Evolutionary conservation across 1,284 basidiomycete genomes (phyloP).

Genomic region (Ustilago curta): DNA sequence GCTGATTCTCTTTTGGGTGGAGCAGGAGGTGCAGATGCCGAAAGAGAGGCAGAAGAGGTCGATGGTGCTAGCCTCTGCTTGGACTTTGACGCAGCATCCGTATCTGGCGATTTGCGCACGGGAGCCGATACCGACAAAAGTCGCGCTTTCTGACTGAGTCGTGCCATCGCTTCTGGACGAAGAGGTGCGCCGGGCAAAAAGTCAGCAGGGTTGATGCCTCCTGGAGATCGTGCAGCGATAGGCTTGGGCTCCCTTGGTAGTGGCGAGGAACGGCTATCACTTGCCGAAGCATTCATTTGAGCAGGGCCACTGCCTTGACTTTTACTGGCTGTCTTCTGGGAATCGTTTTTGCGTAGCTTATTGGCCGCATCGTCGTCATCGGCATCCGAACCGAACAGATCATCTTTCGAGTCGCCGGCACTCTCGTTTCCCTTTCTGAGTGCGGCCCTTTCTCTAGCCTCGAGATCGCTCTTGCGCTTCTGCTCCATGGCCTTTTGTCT

Average conservation of each 20-base stretch:
- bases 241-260: constrained; percentile 21
- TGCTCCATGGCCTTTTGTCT: constrained; percentile 53
- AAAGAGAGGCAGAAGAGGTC: constrained; percentile 10
- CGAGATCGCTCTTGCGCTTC: constrained; percentile 33
- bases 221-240: constrained; percentile 14
- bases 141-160: constrained; percentile 33
- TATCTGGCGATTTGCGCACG: constrained; percentile 21
- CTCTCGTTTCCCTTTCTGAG: constrained; percentile 13
- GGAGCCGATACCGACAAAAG: neutral
- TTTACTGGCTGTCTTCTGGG: constrained; percentile 8
- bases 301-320: neutral
- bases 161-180: constrained; percentile 31
- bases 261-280: constrained; percentile 1
- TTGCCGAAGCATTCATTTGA: neutral
- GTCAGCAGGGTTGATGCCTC: constrained; percentile 54
- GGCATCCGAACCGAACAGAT: constrained; percentile 43
- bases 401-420: constrained; percentile 20
- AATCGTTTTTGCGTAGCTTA: constrained; percentile 1
- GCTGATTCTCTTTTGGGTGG: constrained; percentile 51
- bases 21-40: constrained; percentile 10
- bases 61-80: constrained; percentile 13
- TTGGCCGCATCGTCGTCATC: constrained; percentile 1
- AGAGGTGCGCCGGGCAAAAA: constrained; percentile 55
- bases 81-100: constrained; percentile 7
- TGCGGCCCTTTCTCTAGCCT: constrained; percentile 29